Percentiles rank a stretch among this genome's conserved stretches.
Conservation (phyloP, 1,139 yeast species). For the Geotrichum siamense region DNA sequence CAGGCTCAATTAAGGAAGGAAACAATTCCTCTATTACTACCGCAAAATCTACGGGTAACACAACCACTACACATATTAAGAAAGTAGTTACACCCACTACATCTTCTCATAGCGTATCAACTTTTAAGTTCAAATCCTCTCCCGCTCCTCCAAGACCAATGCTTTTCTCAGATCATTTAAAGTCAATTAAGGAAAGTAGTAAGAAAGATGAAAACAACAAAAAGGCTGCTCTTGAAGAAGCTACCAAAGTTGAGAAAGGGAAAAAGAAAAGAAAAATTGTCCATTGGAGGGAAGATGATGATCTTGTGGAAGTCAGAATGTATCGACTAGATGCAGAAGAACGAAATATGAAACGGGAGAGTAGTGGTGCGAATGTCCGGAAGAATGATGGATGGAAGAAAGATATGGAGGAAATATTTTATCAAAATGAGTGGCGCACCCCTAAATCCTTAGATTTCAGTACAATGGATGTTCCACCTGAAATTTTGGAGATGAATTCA, state of each 20-base stretch:
- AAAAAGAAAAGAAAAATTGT: slow-evolving; percentile 32
- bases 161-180: slow-evolving; percentile 19
- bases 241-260: slow-evolving; percentile 11
- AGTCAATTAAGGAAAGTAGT: slow-evolving; percentile 19
- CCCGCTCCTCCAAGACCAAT: slow-evolving; percentile 8
- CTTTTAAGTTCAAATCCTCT: too few species aligned
- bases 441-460: slow-evolving; percentile 28
- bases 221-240: slow-evolving; percentile 7
- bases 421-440: slow-evolving; percentile 30
- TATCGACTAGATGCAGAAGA: slow-evolving; percentile 42
- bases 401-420: not conserved
- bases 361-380: slow-evolving; percentile 25
- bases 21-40: too few species aligned
- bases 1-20: too few species aligned
- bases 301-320: slow-evolving; percentile 38
- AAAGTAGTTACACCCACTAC: slow-evolving; percentile 9
- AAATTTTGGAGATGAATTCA: slow-evolving; percentile 22
- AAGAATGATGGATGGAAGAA: slow-evolving; percentile 16
- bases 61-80: slow-evolving; percentile 18
- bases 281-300: slow-evolving; percentile 33
- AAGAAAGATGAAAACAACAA: slow-evolving; percentile 8
- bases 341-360: slow-evolving; percentile 33
- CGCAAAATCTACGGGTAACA: too few species aligned
- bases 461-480: slow-evolving; percentile 13
- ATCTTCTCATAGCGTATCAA: too few species aligned